Evolutionary conservation across 352 stramenopile species (phyloP).

Genomic region (Pythium utonaiense): DNA sequence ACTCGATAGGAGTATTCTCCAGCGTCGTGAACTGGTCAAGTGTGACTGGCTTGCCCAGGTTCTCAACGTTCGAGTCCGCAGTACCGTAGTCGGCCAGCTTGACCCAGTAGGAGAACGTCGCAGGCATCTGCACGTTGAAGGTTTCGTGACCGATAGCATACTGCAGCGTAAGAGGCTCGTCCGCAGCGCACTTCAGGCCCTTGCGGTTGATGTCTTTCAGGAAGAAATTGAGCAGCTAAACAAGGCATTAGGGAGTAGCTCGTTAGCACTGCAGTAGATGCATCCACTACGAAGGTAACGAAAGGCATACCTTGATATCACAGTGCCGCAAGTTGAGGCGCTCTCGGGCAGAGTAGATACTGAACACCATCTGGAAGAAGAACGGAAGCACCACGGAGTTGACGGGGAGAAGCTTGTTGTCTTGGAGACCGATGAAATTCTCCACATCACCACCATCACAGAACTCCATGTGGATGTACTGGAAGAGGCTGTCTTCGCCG

Average conservation of each 20-base stretch:
- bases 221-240: constrained; percentile 97
- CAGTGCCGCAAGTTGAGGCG: constrained; percentile 95
- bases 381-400: constrained; percentile 65
- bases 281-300: background rate
- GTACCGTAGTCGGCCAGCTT: constrained; percentile 99
- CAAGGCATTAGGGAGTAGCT: constrained; percentile 2
- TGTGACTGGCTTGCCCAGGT: constrained; percentile 88
- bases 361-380: constrained; percentile 98
- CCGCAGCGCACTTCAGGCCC: constrained; percentile 27
- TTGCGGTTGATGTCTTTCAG: constrained; percentile 74
- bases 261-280: background rate
- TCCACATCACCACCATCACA: constrained; percentile 96
- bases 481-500: constrained; percentile 50
- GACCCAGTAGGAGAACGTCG: constrained; percentile 80
- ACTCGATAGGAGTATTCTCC: constrained; percentile 97
- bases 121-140: constrained; percentile 60
- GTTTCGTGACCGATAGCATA: constrained; percentile 54
- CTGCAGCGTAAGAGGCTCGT: constrained; percentile 43
- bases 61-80: constrained; percentile 86
- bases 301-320: constrained; percentile 90
- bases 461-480: constrained; percentile 99
- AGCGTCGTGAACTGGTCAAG: constrained; percentile 97
- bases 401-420: constrained; percentile 62
- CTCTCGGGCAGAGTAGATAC: constrained; percentile 90
- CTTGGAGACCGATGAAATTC: constrained; percentile 88